A percentile compares a stretch with the other conserved stretches of the same genome.
These are phyloP conservation scores for Triangularia setosa DNA, from an alignment of 2,329 filamentous ascomycete genomes.

Conservation along the genomic window DNA sequence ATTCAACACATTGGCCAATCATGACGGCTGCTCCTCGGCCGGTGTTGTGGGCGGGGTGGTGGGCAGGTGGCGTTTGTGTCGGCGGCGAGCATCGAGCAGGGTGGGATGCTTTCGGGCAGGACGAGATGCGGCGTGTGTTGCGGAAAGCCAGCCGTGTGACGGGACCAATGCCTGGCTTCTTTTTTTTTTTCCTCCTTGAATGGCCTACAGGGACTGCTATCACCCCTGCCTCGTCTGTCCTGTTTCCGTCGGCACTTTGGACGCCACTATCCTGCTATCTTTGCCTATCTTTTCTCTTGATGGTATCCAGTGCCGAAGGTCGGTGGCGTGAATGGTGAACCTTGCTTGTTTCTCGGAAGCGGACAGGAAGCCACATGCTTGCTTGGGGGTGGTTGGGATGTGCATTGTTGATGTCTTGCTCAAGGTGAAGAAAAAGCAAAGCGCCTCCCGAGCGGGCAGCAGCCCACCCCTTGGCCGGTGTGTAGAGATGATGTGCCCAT, in stretches of 20 bases:
- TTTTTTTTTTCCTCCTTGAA: not conserved
- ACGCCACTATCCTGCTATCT: not conserved
- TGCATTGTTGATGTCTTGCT: not conserved
- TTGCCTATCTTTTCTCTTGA: too few relatives aligned
- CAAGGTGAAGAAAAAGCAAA: not conserved
- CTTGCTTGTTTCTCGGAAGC: not conserved
- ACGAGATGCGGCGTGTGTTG: not conserved
- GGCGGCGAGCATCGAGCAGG: not conserved
- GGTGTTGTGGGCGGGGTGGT: not conserved
- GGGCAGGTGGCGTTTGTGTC: not conserved
- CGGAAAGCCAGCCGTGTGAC: not conserved
- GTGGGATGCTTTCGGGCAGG: not conserved
- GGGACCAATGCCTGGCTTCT: not conserved
- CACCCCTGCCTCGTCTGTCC: not conserved
- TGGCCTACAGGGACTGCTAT: too few relatives aligned
- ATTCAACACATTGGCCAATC: not conserved
- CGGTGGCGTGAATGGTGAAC: not conserved
- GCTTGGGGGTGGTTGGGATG: not conserved
- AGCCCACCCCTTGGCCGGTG: not conserved
- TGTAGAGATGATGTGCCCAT: not conserved
- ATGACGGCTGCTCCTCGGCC: not conserved
- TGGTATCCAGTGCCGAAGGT: too few relatives aligned
- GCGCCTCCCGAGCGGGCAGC: not conserved
- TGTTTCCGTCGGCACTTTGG: not conserved
- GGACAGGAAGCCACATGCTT: not conserved